These are phyloP conservation scores for Solanum habrochaites DNA, from an alignment of 257 asterid species.

Conservation along the genomic window DNA sequence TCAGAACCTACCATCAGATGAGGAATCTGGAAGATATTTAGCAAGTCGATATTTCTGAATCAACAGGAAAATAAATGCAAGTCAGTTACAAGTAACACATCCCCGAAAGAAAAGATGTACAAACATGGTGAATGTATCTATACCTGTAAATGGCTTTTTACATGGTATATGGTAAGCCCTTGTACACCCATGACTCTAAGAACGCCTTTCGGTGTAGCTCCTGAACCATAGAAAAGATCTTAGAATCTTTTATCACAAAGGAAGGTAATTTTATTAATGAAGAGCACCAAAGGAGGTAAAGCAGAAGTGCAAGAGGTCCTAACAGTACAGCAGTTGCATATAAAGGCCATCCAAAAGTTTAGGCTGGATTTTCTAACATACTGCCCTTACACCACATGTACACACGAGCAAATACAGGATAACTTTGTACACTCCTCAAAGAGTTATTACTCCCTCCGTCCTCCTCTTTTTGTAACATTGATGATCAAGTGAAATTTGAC, in stretches of 20 bases:
- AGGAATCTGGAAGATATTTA: constrained; percentile 93
- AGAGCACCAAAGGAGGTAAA: background rate
- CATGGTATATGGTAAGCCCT: constrained; percentile 96
- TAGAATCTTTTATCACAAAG: background rate
- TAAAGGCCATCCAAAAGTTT: background rate
- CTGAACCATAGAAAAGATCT: constrained; percentile 28
- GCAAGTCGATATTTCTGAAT: constrained; percentile 97
- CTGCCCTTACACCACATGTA: background rate
- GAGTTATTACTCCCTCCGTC: background rate
- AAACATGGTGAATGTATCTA: background rate
- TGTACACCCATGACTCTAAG: constrained; percentile 98
- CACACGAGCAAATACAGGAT: background rate
- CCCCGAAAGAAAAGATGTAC: background rate
- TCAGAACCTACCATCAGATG: constrained; percentile 69
- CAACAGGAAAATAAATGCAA: constrained; percentile 8
- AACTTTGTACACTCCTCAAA: background rate
- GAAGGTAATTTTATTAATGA: background rate
- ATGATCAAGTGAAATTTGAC: background rate
- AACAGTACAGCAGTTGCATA: background rate
- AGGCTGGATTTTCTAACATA: background rate
- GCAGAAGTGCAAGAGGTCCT: background rate
- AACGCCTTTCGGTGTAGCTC: constrained; percentile 99
- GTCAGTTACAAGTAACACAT: background rate
- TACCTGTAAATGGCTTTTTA: constrained; percentile 99
- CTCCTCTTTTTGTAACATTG: background rate